These are phyloP conservation scores for Oehlia diaphana DNA, from an alignment of 192 early-diverging fungal species.

Conservation along the genomic window DNA sequence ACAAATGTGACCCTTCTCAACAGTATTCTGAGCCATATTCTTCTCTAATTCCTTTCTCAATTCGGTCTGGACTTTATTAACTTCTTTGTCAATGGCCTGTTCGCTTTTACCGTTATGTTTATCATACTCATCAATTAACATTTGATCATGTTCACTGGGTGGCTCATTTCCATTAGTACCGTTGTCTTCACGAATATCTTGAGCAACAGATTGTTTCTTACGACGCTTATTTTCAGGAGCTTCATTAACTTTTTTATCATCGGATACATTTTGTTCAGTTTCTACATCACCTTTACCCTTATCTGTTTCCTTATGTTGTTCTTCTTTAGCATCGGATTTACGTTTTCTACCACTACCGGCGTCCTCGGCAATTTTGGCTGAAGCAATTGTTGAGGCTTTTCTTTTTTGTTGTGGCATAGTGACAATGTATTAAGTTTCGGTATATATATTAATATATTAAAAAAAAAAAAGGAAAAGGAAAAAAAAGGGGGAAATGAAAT, in stretches of 20 bases:
- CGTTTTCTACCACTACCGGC: too few relatives aligned
- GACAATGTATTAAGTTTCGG: too few relatives aligned
- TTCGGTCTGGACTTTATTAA: background rate
- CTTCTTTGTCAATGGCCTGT: background rate
- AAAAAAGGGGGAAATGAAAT: too few relatives aligned
- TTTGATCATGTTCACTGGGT: background rate
- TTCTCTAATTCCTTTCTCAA: background rate
- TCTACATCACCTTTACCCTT: background rate
- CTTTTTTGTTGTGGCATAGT: too few relatives aligned
- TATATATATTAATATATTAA: too few relatives aligned
- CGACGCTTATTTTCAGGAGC: background rate
- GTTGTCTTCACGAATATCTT: background rate
- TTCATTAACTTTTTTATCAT: background rate
- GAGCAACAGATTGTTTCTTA: background rate
- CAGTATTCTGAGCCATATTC: background rate
- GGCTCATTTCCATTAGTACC: background rate
- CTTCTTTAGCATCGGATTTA: too few relatives aligned
- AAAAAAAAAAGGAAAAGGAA: too few relatives aligned
- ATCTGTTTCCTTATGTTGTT: too few relatives aligned
- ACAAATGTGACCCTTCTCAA: slow-evolving; percentile 49
- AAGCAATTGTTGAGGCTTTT: too few relatives aligned
- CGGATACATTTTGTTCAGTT: too few relatives aligned
- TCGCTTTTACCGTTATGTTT: background rate
- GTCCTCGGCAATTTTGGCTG: too few relatives aligned
- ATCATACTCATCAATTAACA: background rate